These are phyloP conservation scores for Gynandropsis gynandra DNA, from an alignment of 345 rosid species.

Conservation along the genomic window DNA sequence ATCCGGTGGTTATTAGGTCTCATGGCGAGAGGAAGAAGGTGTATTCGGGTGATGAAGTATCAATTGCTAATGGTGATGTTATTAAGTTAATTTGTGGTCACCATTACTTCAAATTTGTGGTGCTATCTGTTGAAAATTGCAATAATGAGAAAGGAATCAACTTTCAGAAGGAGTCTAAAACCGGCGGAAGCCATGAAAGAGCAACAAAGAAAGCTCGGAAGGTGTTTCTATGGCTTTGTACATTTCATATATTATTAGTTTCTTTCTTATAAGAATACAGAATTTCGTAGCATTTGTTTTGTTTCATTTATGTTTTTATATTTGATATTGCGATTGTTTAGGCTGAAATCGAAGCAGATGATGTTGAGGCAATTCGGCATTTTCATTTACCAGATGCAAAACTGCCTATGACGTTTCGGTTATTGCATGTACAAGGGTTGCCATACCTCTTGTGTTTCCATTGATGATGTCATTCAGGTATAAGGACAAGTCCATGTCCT, in stretches of 20 bases:
- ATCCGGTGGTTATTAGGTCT: slow-evolving; percentile 68
- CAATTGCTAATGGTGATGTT: slow-evolving; percentile 44
- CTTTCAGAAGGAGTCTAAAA: slow-evolving; percentile 6
- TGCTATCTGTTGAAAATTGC: slow-evolving; percentile 21
- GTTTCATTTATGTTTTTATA: slow-evolving; percentile 1
- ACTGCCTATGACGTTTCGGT: slow-evolving; percentile 51
- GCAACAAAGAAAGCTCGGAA: slow-evolving; percentile 44
- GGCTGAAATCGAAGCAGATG: slow-evolving; percentile 25
- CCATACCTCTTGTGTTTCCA: slow-evolving; percentile 88
- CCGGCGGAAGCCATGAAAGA: slow-evolving; percentile 16
- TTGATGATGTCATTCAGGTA: slow-evolving; percentile 80
- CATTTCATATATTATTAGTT: too few relatives aligned
- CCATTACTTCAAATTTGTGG: slow-evolving; percentile 52
- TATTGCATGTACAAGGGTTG: slow-evolving; percentile 59
- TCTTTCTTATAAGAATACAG: too few relatives aligned
- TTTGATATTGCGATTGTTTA: slow-evolving; percentile 16
- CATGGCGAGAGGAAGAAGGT: slow-evolving; percentile 55
- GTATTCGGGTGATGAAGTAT: slow-evolving; percentile 32
- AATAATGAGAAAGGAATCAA: slow-evolving; percentile 26
- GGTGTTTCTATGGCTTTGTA: slow-evolving; percentile 16
- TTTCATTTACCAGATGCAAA: slow-evolving; percentile 40
- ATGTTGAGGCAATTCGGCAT: slow-evolving; percentile 44
- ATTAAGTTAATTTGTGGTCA: slow-evolving; percentile 81
- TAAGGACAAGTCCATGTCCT: background rate
- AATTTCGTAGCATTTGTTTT: background rate